Conservation (phyloP, 73 alveolate species). For the Paramecium sonneborni region DNA sequence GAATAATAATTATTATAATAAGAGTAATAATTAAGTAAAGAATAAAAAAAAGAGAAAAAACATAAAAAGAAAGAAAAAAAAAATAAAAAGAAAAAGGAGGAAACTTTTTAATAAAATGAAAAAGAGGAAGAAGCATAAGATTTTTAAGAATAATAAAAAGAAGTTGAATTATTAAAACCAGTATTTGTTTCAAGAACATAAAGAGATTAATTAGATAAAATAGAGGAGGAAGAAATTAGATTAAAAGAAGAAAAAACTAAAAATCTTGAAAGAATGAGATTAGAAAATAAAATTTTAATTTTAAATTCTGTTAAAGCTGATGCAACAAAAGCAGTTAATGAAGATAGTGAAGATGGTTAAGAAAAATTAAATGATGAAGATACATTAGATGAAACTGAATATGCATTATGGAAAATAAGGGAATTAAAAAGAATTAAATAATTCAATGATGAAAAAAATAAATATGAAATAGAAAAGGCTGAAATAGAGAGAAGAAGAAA, state of each 20-base stretch:
- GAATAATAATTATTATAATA: conserved; percentile 15
- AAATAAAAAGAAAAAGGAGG: conserved; percentile 41
- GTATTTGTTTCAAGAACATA: conserved; percentile 73
- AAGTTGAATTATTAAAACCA: conserved; percentile 72
- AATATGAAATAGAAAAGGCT: conserved; percentile 68
- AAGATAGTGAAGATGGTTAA: conserved; percentile 71
- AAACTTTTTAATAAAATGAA: conserved; percentile 63
- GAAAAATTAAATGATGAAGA: conserved; percentile 84
- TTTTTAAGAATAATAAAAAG: conserved; percentile 61
- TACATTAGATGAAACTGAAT: conserved; percentile 88
- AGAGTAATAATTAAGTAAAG: conserved; percentile 53
- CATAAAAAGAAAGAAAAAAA: conserved; percentile 68
- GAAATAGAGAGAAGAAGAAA: conserved; percentile 77
- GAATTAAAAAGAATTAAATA: conserved; percentile 94
- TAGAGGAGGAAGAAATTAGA: conserved; percentile 66
- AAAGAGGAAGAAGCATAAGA: conserved; percentile 71
- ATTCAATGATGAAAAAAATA: conserved; percentile 83
- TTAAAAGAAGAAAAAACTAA: conserved; percentile 67
- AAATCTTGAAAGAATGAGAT: conserved; percentile 69
- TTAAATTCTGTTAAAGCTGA: conserved; percentile 73
- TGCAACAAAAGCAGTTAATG: conserved; percentile 75
- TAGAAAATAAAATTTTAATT: conserved; percentile 75
- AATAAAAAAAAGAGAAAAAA: conserved; percentile 47
- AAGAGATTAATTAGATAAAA: conserved; percentile 65
- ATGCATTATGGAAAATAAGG: conserved; percentile 95